Evolutionary conservation across 2,329 filamentous ascomycete species (phyloP).

Genomic region (Cadophora sp.): DNA sequence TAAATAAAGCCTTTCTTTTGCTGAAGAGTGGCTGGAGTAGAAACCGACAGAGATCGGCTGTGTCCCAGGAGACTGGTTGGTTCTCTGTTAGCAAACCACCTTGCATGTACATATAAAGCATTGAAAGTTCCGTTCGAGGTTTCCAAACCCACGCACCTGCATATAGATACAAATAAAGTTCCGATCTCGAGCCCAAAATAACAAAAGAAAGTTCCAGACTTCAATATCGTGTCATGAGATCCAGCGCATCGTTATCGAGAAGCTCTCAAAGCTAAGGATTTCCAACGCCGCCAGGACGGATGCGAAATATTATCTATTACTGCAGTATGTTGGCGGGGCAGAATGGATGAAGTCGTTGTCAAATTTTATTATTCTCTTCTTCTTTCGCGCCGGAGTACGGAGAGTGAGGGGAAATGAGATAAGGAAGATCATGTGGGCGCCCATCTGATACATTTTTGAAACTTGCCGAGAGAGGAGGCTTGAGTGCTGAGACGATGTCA

Average conservation of each 20-base stretch:
- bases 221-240: background rate
- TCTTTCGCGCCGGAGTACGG: background rate
- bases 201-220: background rate
- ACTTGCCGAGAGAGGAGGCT: conserved; percentile 6
- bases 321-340: background rate
- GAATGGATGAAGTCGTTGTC: background rate
- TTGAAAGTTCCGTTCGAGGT: background rate
- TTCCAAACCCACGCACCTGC: conserved; percentile 14
- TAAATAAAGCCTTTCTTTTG: background rate
- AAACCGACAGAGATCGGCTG: background rate
- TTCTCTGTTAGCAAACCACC: background rate
- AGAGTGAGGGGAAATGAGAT: background rate
- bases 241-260: conserved; percentile 4
- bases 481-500: conserved; percentile 7
- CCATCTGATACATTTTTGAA: conserved; percentile 13
- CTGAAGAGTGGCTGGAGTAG: background rate
- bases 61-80: background rate
- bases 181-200: background rate
- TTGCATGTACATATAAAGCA: background rate
- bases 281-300: conserved; percentile 12
- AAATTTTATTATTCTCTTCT: background rate
- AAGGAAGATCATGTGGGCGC: background rate
- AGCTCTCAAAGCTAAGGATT: background rate
- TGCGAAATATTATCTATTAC: background rate
- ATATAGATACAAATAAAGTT: background rate